These are phyloP conservation scores for Penicillium odoratum DNA, from an alignment of 495 filamentous ascomycete species.

Conservation along the genomic window DNA sequence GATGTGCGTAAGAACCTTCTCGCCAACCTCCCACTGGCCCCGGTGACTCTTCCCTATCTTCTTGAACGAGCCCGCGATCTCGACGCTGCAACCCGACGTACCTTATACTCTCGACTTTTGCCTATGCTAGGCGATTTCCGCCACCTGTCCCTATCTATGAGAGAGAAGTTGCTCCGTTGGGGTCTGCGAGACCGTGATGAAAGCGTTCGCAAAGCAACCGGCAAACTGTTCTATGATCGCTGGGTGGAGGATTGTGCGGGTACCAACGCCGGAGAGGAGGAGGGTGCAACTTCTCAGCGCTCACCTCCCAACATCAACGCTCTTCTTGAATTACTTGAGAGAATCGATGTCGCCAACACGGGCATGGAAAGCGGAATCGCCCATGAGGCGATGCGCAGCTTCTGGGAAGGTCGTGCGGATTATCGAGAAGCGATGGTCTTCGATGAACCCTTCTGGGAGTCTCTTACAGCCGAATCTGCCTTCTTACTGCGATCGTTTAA, in stretches of 20 bases:
- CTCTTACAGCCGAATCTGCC: slow-evolving; percentile 76
- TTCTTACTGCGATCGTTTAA: slow-evolving; percentile 92
- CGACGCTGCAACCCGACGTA: slow-evolving; percentile 77
- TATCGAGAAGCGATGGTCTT: slow-evolving; percentile 81
- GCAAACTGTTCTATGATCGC: slow-evolving; percentile 83
- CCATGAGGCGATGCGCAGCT: slow-evolving; percentile 87
- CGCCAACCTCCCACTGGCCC: slow-evolving; percentile 80
- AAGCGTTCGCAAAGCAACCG: slow-evolving; percentile 87
- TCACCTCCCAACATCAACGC: slow-evolving; percentile 69
- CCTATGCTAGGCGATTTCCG: slow-evolving; percentile 94
- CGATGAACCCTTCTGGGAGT: slow-evolving; percentile 85
- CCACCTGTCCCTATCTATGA: slow-evolving; percentile 90
- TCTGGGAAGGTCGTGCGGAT: slow-evolving; percentile 93
- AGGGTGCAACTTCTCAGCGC: slow-evolving; percentile 40
- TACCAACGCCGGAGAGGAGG: slow-evolving; percentile 49
- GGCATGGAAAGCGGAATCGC: slow-evolving; percentile 87
- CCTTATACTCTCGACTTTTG: slow-evolving; percentile 83
- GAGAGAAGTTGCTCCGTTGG: slow-evolving; percentile 95
- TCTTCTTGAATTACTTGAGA: slow-evolving; percentile 86
- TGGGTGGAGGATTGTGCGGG: slow-evolving; percentile 96
- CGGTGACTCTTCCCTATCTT: slow-evolving; percentile 82
- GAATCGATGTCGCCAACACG: slow-evolving; percentile 89
- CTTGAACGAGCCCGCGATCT: slow-evolving; percentile 89
- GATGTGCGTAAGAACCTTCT: slow-evolving; percentile 88
- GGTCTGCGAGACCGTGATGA: slow-evolving; percentile 93